These are phyloP conservation scores for Barnettozyma populi DNA, from an alignment of 805 yeast species.

Conservation along the genomic window DNA sequence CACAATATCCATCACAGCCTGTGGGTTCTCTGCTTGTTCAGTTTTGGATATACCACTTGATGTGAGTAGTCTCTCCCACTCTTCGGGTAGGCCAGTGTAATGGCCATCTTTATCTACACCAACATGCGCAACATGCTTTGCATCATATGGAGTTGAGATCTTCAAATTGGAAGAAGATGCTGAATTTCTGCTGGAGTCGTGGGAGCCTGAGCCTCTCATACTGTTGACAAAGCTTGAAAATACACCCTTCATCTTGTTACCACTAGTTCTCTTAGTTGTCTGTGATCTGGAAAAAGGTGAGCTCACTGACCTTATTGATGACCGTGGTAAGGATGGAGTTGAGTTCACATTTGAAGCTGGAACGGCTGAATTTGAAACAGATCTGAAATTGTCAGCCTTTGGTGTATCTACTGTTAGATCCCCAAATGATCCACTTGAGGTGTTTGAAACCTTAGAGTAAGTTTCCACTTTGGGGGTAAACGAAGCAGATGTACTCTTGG, in stretches of 20 bases:
- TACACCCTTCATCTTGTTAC: slow-evolving; percentile 53
- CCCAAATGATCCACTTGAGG: slow-evolving; percentile 8
- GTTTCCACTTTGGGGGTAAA: slow-evolving; percentile 7
- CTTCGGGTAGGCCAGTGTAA: slow-evolving; percentile 87
- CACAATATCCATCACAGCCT: slow-evolving; percentile 88
- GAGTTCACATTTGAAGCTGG: slow-evolving; percentile 2
- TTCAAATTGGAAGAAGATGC: slow-evolving; percentile 30
- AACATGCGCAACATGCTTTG: slow-evolving; percentile 89
- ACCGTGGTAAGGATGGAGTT: slow-evolving; percentile 12
- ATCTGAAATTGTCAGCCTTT: slow-evolving; percentile 1
- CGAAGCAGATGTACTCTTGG: slow-evolving; percentile 12
- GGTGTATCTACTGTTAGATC: background rate
- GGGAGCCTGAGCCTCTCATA: slow-evolving; percentile 37
- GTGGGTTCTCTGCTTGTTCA: slow-evolving; percentile 89
- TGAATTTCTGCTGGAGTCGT: slow-evolving; percentile 12
- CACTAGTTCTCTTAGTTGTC: slow-evolving; percentile 32
- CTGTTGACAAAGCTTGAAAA: slow-evolving; percentile 42
- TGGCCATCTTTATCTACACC: slow-evolving; percentile 84
- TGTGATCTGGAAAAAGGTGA: slow-evolving; percentile 20
- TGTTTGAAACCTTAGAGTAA: slow-evolving; percentile 5
- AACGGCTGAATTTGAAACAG: slow-evolving; percentile 5
- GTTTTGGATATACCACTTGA: slow-evolving; percentile 84
- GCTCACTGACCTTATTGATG: slow-evolving; percentile 21
- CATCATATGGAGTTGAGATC: slow-evolving; percentile 89
- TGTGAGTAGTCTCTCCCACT: slow-evolving; percentile 80